Evolutionary conservation across 2,329 filamentous ascomycete genomes (phyloP), one percentile per base, ranked within the genome.

Genomic region (Arthrinium puccinioides): DNA sequence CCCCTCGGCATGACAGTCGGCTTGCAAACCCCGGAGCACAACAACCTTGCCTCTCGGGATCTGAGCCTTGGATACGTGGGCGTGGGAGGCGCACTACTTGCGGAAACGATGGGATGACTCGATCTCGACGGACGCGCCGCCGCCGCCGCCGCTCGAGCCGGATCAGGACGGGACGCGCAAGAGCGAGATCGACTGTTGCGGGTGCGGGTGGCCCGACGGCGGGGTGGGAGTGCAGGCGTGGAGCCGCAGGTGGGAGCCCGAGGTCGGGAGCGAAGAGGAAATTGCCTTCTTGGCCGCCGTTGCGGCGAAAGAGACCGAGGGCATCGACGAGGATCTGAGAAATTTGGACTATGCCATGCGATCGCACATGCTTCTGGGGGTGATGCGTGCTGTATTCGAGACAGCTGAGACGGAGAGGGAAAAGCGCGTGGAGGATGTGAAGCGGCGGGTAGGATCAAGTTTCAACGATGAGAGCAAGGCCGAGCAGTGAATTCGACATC

Each of bases 201-300:
- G 30, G 30, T 32, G 30, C 30, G 30, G 30, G 13, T 32, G 30
- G 30, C 30, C 30, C 4, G 20, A 32, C 30, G 30, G 30, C 30
- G 30, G 30, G 30, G 30, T 23, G 16, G 30, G 9, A 6, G n/a
- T 15, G 30, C 20, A 21, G 30, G 20, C 30, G n/a, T 14, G 29
- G 19, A 4, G 4, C 11, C 30, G 41, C 25, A 42, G 45, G 10
- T 48, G 42, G 42, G 38, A 41, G 27, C 38, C 35, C 5, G 42
- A 46, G 25, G n/a, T 48, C 4, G 44, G 42, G 14, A 48, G 44
- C 37, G 44, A 41, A 20, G 44, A 47, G 37, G 44, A 46, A 36
- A 19, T 44, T 20, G 35, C 36, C n/a, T 47, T 47, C 29, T 21
- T 47, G 18, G 39, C 44, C 11, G 42, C 41, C 18, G 36, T 46